Evolutionary conservation across 2,329 filamentous ascomycete species (phyloP), one percentile per base, ranked within the genome.

Genomic region (Boeremia exigua): DNA sequence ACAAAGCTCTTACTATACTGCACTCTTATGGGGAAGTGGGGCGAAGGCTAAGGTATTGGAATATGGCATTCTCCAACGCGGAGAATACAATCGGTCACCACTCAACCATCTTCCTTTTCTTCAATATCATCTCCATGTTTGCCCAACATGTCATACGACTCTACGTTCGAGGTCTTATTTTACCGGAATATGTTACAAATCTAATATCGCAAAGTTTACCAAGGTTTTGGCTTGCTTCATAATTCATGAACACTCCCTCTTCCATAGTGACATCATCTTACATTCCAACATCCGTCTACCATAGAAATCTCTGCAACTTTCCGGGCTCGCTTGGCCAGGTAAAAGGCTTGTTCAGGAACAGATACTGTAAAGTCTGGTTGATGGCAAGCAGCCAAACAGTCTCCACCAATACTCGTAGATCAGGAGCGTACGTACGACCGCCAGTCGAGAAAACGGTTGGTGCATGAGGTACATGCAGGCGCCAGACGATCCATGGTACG

Each of bases 401-500:
- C 77, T 95, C 91, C 1, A 87, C 69, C 44, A 84, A 80, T 7
- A 85, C 54, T 4, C 78, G 69, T 25, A 76, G 61, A 53, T 82
- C 76, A 47, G 76, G 75, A 25, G 60, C 61, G 1, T 47, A 42
- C 15, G 36, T 47, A 56, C 17, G 30, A 6, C 55, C 17, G 6
- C 27, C 4, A 19, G 47, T 29, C 14, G 60, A 59, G 40, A 54
- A 45, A 45, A 67, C 63, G 32, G 45, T 47, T 81, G 75, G 42
- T 14, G 59, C 42, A 42, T 68, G 61, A 0, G 91, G 91, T 0
- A 96, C 78, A 67, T 96, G 84, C 7, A 98, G 77, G 0, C 95
- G 84, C 91, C 93, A 98, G 67, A 97, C 87, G 8, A 97, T 84
- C 92, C 92, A 99, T 0, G 94, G 93, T 11, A 97, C 82, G 71